A percentile compares a stretch with the other conserved stretches of the same genome.
Conservation (phyloP, 805 yeast species). For the Saccharomycopsis javanensis region DNA sequence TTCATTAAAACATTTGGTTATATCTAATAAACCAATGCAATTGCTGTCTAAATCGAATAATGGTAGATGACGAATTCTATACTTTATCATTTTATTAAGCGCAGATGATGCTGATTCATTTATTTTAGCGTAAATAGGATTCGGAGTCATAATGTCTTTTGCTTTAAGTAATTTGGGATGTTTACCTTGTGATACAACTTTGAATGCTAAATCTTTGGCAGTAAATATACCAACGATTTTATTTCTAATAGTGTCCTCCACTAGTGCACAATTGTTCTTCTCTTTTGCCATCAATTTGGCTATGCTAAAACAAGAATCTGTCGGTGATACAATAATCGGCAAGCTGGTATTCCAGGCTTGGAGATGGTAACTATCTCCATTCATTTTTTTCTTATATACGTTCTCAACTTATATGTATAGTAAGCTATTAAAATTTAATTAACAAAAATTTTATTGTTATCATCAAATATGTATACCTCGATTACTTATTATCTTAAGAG, state of each 20-base stretch:
- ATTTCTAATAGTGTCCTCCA: conserved; percentile 24
- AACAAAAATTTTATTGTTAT: not conserved
- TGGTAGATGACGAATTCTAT: conserved; percentile 36
- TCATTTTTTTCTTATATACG: not conserved
- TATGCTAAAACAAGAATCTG: conserved; percentile 27
- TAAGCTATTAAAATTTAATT: not conserved
- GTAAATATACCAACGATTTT: conserved; percentile 34
- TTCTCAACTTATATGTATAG: no score
- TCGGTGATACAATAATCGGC: conserved; percentile 30
- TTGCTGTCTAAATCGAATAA: conserved; percentile 27
- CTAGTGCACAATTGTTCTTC: conserved; percentile 34
- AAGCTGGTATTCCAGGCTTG: conserved; percentile 26
- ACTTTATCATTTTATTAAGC: conserved; percentile 32
- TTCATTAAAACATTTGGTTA: conserved; percentile 38
- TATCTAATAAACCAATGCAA: conserved; percentile 36
- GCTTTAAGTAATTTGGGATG: conserved; percentile 26
- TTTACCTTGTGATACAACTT: conserved; percentile 29
- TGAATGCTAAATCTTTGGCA: conserved; percentile 38
- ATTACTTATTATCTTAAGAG: not conserved
- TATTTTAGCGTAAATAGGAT: conserved; percentile 29
- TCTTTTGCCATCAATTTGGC: conserved; percentile 31
- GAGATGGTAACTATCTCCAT: not conserved
- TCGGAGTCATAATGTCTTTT: conserved; percentile 31
- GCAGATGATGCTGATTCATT: conserved; percentile 35
- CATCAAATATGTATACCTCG: not conserved